These are phyloP conservation scores for Colletotrichum coccodes DNA, from an alignment of 2,329 filamentous ascomycete species.

Conservation along the genomic window DNA sequence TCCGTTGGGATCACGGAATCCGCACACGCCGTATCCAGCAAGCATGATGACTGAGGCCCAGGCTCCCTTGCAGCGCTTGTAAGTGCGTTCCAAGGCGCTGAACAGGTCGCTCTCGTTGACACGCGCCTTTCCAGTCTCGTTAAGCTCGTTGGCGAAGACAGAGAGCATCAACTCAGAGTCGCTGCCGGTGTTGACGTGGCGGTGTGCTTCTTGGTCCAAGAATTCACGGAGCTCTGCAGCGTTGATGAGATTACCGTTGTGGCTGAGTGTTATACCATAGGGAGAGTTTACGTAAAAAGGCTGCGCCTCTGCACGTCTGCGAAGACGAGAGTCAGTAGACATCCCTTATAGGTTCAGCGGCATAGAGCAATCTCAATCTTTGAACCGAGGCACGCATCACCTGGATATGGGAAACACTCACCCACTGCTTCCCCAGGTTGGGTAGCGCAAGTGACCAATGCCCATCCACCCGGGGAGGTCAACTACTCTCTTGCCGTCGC, in stretches of 20 bases:
- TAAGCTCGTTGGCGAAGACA: conserved; percentile 84
- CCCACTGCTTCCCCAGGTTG: conserved; percentile 77
- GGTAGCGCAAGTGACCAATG: conserved; percentile 87
- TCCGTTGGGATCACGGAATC: conserved; percentile 74
- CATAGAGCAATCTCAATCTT: conserved; percentile 42
- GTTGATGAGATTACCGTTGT: conserved; percentile 92
- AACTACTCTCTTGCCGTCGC: conserved; percentile 70
- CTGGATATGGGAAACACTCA: background rate
- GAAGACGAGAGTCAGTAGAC: background rate
- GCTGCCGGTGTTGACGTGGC: conserved; percentile 72
- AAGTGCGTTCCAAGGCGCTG: conserved; percentile 76
- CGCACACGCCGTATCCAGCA: conserved; percentile 81
- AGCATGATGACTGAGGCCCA: conserved; percentile 87
- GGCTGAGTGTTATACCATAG: conserved; percentile 55
- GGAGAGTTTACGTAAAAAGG: conserved; percentile 77
- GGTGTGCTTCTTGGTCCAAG: conserved; percentile 81
- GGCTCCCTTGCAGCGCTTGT: conserved; percentile 76
- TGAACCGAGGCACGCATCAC: background rate
- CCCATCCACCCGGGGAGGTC: conserved; percentile 34
- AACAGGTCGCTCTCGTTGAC: conserved; percentile 84
- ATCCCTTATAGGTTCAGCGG: background rate
- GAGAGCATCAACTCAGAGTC: conserved; percentile 30
- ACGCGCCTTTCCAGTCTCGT: conserved; percentile 83
- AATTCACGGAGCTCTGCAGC: conserved; percentile 74
- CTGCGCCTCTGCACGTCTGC: conserved; percentile 63